Base-by-base conservation (phyloP, 768 basidiomycete genomes). In the Lactifluus hygrophoroides region DNA sequence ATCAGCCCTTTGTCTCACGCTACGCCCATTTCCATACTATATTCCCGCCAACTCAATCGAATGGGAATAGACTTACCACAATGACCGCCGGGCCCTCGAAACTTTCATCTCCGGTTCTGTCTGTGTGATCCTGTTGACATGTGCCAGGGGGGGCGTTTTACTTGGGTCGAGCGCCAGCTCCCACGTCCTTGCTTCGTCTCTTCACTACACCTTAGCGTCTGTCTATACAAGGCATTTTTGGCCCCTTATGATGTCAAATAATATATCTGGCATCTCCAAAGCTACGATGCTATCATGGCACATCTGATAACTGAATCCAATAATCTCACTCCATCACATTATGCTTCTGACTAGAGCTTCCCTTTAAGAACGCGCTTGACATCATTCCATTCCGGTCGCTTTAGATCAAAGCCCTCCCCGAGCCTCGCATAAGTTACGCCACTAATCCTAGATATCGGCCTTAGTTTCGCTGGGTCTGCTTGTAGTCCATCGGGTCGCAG, bases 371-470 rank as follows among this genome's bases (percentile, higher is more conserved):
- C 64, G 28, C 71, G 73, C 65, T 74, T 76, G 54, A 73, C 71
- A 28, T 71, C 55, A 23, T 66, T 70, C 75, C 75, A 78, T 14
- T 67, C 68, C 0, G 74, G 72, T 48, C 75, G 60, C 32, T 76
- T 73, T 48, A 83, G 60, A 57, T 79, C 74, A 66, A 79, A 80
- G 23, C 75, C 74, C 51, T 80, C 71, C 21, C 73, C 70, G 42
- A 80, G 63, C 40, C 77, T 69, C 5, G 76, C 75, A 67, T 84
- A 87, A 46, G 72, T 73, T 32, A 70, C 72, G 10, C 80, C 84
- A 34, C 81, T 85, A 34, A 88, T 69, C 43, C 86, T 74, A 14
- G 76, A 75, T 46, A 83, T 69, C 5, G 77, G 72, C 5, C 75
- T 72, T 51, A 82, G 71, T 68, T 79, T 81, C 7, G 62, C 68